These are phyloP conservation scores for Paracoccidioides brasiliensis DNA, from an alignment of 2,329 filamentous ascomycete species.

Conservation along the genomic window DNA sequence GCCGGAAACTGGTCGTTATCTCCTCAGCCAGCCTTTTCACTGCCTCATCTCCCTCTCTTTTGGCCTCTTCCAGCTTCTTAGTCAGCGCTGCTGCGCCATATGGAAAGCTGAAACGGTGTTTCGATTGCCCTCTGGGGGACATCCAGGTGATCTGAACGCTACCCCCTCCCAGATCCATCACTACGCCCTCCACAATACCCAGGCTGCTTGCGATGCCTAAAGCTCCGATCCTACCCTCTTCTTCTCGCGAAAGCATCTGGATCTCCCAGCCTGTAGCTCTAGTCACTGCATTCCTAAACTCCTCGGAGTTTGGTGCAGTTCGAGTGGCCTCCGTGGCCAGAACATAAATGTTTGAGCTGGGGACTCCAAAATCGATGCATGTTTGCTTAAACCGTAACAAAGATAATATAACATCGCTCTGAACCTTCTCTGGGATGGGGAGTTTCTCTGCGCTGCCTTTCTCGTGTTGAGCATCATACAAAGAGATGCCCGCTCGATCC, in stretches of 20 bases:
- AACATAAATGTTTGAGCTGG: conserved; percentile 50
- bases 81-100: conserved; percentile 57
- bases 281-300: conserved; percentile 54
- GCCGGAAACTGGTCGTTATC: conserved; percentile 45
- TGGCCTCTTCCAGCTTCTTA: conserved; percentile 38
- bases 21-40: conserved; percentile 39
- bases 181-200: conserved; percentile 56
- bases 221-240: conserved; percentile 72
- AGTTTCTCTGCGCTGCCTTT: conserved; percentile 26
- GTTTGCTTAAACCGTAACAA: conserved; percentile 59
- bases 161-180: conserved; percentile 76
- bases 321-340: conserved; percentile 85
- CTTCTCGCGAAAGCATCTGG: conserved; percentile 59
- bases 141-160: conserved; percentile 60
- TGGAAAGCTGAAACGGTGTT: conserved; percentile 51
- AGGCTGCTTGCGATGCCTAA: conserved; percentile 71
- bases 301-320: conserved; percentile 58
- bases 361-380: conserved; percentile 57
- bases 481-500: conserved; percentile 65
- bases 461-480: conserved; percentile 65
- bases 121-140: conserved; percentile 38
- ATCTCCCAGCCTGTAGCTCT: conserved; percentile 54
- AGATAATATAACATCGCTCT: conserved; percentile 51
- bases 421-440: conserved; percentile 47
- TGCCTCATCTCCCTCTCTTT: conserved; percentile 31